Conservation (phyloP, 179 eudicot genomes). For the Heliamphora pulchella region DNA sequence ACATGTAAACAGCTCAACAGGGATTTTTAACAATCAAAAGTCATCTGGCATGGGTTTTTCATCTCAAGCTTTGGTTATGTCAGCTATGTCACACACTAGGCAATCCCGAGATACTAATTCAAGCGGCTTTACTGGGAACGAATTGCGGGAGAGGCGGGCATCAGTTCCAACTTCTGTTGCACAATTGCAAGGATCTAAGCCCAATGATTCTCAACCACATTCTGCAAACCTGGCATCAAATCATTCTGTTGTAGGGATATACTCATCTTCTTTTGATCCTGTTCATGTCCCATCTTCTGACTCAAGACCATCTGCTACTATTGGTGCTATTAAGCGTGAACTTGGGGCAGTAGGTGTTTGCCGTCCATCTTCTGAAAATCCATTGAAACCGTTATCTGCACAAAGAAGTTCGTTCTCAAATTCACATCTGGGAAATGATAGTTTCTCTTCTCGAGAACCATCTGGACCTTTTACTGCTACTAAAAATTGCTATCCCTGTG, state of each 20-base stretch:
- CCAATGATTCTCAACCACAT: conserved; percentile 33
- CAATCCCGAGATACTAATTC: conserved; percentile 28
- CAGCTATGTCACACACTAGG: conserved; percentile 36
- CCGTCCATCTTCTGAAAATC: conserved; percentile 47
- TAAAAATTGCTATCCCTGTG: conserved; percentile 36
- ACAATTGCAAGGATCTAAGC: conserved; percentile 28
- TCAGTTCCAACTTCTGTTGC: conserved; percentile 25
- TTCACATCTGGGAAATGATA: conserved; percentile 35
- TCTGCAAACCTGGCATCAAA: conserved; percentile 35
- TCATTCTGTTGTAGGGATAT: conserved; percentile 60
- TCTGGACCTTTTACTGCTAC: conserved; percentile 31
- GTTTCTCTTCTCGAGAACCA: conserved; percentile 36
- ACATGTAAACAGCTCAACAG: conserved; percentile 32
- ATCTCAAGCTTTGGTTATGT: conserved; percentile 31
- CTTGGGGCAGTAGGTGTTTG: conserved; percentile 88
- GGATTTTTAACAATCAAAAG: conserved; percentile 40
- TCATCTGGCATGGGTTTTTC: conserved; percentile 28
- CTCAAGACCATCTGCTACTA: conserved; percentile 59
- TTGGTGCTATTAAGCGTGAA: conserved; percentile 82
- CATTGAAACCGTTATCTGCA: conserved; percentile 38
- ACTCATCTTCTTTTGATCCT: conserved; percentile 89
- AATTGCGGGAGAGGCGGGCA: conserved; percentile 25
- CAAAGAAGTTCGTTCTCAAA: conserved; percentile 39
- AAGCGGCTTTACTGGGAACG: conserved; percentile 32
- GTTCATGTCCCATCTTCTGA: conserved; percentile 84